phyloP scores from a whole-genome alignment of 148 eudicot genomes.

The Selenicereus undatus region DNA sequence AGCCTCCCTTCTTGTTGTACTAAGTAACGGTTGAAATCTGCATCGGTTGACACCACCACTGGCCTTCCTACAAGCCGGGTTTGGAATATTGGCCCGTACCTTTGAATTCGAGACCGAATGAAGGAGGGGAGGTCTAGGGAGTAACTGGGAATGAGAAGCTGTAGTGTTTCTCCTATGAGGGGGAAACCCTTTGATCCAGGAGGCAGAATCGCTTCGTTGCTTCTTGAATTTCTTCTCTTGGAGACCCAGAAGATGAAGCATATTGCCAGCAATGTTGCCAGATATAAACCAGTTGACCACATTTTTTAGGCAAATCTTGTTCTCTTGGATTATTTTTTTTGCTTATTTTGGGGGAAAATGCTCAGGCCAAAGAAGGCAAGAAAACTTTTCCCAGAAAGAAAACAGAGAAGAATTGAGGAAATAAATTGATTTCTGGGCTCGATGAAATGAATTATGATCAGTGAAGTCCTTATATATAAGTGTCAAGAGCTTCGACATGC shows the following conservation, averaged over 20 bases:
- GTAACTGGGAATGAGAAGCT: constrained; percentile 34
- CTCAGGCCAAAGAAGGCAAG: not conserved
- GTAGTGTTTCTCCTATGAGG: constrained; percentile 43
- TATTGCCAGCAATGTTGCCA: constrained; percentile 23
- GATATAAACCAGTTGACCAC: constrained; percentile 14
- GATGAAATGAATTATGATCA: constrained; percentile 3
- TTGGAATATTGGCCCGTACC: constrained; percentile 44
- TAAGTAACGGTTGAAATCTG: constrained; percentile 33
- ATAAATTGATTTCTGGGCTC: not conserved
- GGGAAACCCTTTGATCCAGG: constrained; percentile 45
- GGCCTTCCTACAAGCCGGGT: constrained; percentile 48
- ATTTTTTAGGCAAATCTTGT: not conserved
- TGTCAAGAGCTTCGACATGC: not conserved
- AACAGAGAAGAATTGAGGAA: not conserved
- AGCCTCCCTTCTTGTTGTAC: constrained; percentile 49
- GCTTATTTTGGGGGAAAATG: too few species aligned
- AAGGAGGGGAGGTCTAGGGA: constrained; percentile 35
- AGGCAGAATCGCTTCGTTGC: constrained; percentile 22
- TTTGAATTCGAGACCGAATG: constrained; percentile 31
- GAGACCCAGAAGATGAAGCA: constrained; percentile 13
- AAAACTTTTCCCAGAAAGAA: not conserved
- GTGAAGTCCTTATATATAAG: constrained; percentile 10
- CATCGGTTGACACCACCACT: constrained; percentile 49
- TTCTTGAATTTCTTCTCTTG: constrained; percentile 13
- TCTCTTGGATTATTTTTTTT: too few species aligned